Percentiles rank a stretch among this genome's conserved stretches.
Evolutionary conservation across 495 filamentous ascomycete genomes (phyloP).

Genomic region (Eremomyces bilateralis): DNA sequence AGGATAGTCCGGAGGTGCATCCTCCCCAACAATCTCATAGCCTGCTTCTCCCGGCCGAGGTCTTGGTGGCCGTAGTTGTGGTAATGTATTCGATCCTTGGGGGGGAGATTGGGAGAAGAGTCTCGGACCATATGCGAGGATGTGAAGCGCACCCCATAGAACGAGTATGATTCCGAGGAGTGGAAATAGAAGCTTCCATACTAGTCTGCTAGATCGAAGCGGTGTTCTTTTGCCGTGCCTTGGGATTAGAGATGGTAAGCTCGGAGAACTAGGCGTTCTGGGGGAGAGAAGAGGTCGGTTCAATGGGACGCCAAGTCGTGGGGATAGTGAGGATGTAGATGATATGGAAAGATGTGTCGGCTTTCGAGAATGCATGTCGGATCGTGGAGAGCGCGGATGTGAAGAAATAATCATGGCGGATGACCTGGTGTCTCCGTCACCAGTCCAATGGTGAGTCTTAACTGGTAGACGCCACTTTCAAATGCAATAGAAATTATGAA

Average conservation of each 20-base stretch:
- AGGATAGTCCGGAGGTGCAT: conserved; percentile 30
- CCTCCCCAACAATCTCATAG: conserved; percentile 30
- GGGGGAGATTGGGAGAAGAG: conserved; percentile 7
- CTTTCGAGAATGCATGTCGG: conserved; percentile 17
- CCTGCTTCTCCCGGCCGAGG: conserved; percentile 2
- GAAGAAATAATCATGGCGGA: too few relatives aligned
- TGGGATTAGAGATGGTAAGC: conserved; percentile 39
- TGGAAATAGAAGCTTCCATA: conserved; percentile 10
- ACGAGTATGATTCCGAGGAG: conserved; percentile 7
- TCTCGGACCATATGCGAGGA: too few relatives aligned
- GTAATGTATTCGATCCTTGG: neutral
- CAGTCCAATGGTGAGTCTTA: too few relatives aligned
- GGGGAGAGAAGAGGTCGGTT: conserved; percentile 21
- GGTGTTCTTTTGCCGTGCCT: conserved; percentile 30
- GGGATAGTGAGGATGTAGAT: conserved; percentile 12
- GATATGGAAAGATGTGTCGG: conserved; percentile 17
- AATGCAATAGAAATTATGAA: too few relatives aligned
- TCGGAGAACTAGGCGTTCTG: conserved; percentile 39
- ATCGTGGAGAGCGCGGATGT: too few relatives aligned
- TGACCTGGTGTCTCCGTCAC: too few relatives aligned
- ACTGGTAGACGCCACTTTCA: too few relatives aligned
- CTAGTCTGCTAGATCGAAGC: conserved; percentile 25
- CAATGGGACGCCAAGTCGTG: conserved; percentile 7
- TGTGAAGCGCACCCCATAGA: conserved; percentile 5
- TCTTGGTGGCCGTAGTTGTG: neutral